Conservation (phyloP, 257 asterid species). For the Capsicum baccatum region DNA sequence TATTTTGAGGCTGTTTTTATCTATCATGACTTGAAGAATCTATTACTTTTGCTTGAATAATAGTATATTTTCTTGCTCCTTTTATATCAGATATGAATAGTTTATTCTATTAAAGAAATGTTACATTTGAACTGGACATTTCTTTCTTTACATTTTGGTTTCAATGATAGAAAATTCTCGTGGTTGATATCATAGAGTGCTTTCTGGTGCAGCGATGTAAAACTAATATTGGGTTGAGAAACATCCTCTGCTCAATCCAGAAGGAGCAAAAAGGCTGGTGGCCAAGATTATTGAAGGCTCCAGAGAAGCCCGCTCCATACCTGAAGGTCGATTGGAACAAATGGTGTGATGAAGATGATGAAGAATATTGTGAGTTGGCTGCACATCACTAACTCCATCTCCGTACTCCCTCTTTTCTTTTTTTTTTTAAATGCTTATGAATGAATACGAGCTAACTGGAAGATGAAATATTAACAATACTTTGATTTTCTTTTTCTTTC, state of each 20-base stretch:
- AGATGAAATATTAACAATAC: background rate
- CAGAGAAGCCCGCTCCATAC: slow-evolving; percentile 79
- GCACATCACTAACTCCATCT: slow-evolving; percentile 19
- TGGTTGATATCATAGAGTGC: slow-evolving; percentile 16
- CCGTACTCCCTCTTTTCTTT: background rate
- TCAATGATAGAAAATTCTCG: background rate
- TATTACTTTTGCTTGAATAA: background rate
- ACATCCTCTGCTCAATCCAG: slow-evolving; percentile 69
- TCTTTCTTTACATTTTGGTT: background rate
- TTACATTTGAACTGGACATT: background rate
- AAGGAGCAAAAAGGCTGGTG: slow-evolving; percentile 85
- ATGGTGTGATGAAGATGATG: slow-evolving; percentile 91
- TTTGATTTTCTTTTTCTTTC: background rate
- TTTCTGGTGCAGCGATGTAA: slow-evolving; percentile 68
- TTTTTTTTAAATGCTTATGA: slow-evolving; percentile 1
- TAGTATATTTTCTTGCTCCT: background rate
- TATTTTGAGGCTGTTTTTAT: background rate
- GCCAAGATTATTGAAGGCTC: slow-evolving; percentile 80
- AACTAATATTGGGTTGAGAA: slow-evolving; percentile 73
- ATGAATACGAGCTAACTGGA: background rate
- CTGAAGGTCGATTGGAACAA: slow-evolving; percentile 92
- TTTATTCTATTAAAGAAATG: background rate
- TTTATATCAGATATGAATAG: background rate
- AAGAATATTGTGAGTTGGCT: slow-evolving; percentile 71
- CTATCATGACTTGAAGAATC: background rate